Evolutionary conservation across 495 filamentous ascomycete species (phyloP).

Genomic region (Aspergillus bridgeri): DNA sequence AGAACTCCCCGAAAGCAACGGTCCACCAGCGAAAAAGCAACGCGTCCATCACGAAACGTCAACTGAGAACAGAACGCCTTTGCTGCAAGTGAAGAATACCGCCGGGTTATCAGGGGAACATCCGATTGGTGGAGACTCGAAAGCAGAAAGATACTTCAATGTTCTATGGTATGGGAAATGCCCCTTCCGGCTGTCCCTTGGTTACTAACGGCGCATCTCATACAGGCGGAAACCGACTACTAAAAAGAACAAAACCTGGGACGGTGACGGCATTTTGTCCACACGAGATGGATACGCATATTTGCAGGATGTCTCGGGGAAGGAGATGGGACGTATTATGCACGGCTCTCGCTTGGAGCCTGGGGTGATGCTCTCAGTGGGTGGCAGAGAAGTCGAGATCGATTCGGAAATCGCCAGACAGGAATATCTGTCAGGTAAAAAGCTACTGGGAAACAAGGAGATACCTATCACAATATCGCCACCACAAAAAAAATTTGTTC

Average conservation of each 20-base stretch:
- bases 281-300: constrained; percentile 55
- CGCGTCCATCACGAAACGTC: constrained; percentile 21
- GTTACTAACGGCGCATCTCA: not conserved
- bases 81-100: constrained; percentile 33
- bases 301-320: constrained; percentile 63
- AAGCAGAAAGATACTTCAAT: constrained; percentile 56
- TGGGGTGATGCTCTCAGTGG: constrained; percentile 61
- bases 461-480: constrained; percentile 13
- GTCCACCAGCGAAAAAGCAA: constrained; percentile 30
- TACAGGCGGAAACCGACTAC: constrained; percentile 67
- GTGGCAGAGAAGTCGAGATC: constrained; percentile 73
- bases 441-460: constrained; percentile 39
- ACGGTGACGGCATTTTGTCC: constrained; percentile 72
- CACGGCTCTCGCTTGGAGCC: constrained; percentile 54
- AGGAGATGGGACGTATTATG: constrained; percentile 61
- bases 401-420: constrained; percentile 60
- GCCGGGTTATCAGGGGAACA: constrained; percentile 5
- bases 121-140: constrained; percentile 25
- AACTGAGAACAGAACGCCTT: constrained; percentile 22
- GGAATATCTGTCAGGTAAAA: constrained; percentile 59
- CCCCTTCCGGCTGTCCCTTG: not conserved
- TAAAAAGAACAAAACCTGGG: constrained; percentile 86
- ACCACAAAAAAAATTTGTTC: constrained; percentile 23
- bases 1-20: constrained; percentile 6
- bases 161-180: constrained; percentile 56